These are phyloP conservation scores for Periconia digitata DNA, from an alignment of 2,329 filamentous ascomycete species.

Conservation along the genomic window DNA sequence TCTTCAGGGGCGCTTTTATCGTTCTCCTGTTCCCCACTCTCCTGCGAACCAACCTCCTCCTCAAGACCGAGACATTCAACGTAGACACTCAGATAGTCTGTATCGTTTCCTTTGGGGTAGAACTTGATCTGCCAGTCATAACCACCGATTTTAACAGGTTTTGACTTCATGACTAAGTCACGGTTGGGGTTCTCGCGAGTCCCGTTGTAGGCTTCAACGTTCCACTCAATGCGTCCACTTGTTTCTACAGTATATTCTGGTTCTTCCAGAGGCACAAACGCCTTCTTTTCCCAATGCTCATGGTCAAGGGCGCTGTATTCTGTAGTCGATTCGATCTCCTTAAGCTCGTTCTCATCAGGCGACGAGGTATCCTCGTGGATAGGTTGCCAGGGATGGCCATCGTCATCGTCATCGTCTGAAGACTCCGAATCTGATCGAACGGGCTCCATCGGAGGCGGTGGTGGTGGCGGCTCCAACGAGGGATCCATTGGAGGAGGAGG, in stretches of 20 bases:
- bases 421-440: slow-evolving; percentile 35
- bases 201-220: slow-evolving; percentile 60
- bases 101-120: slow-evolving; percentile 63
- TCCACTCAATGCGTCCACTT: slow-evolving; percentile 61
- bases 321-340: slow-evolving; percentile 55
- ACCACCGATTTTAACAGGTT: slow-evolving; percentile 57
- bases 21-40: slow-evolving; percentile 3
- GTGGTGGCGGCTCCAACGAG: slow-evolving; percentile 31
- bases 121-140: slow-evolving; percentile 68
- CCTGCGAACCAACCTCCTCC: slow-evolving; percentile 8
- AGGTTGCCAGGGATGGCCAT: slow-evolving; percentile 51
- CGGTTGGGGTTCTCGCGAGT: slow-evolving; percentile 62
- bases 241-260: slow-evolving; percentile 58
- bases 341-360: slow-evolving; percentile 60
- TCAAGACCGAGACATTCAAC: slow-evolving; percentile 60
- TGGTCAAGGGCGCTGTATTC: slow-evolving; percentile 61
- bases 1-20: slow-evolving; percentile 6
- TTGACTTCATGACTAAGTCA: slow-evolving; percentile 61
- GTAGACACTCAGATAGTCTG: slow-evolving; percentile 61
- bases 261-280: slow-evolving; percentile 59
- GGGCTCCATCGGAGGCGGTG: slow-evolving; percentile 34
- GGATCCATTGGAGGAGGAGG: slow-evolving; percentile 26
- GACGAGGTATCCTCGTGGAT: slow-evolving; percentile 58
- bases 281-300: slow-evolving; percentile 60
- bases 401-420: slow-evolving; percentile 40